Base-by-base conservation (phyloP, 306 rosid species). In the Prunus kanzakura region DNA sequence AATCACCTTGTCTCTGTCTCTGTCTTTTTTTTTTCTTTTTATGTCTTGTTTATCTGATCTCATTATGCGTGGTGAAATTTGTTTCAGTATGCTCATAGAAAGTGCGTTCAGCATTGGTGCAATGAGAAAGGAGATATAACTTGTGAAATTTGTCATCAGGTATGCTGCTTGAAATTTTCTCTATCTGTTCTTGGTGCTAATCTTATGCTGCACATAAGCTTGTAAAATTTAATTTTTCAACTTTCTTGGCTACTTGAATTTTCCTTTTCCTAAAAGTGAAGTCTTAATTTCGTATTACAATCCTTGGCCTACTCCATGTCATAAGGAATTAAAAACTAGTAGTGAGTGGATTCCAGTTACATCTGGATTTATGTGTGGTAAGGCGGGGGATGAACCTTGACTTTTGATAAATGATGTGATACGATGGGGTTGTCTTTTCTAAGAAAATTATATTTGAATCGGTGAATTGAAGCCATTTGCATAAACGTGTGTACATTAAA, bases 101-200 rank as follows among this genome's bases (percentile, higher is more conserved):
- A 94, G 84, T 94, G 98, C 52, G 97, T 94, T 66, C 98, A 94
- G 87, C 95, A 87, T 81, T 94, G 98, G 98, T 94, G 98, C 82
- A 82, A 94, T 79, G 98, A 94, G 88, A 94, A 94, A 87, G 98
- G 98, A 60, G 98, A 94, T 86, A 90, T 82, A 67, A 92, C 82
- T 82, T 94, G 98, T 77, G 97, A 92, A 85, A 94, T 94, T 64
- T 94, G 98, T 67, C 97, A 94, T 85, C 93, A 92, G 98, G 98
- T 94, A 83, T 79, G 76, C 73, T 56, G 15, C 51, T 67, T 30
- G 72, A 75, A 49, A 3, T 19, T 25, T 16, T 35, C 27, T 41
- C 75, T 61, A 10, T 38, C 46, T 35, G 3, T 4, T 67, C n/a
- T 15, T 23, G 3, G 25, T 29, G 10, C 69, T 12, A 67, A 25